A percentile compares a stretch with the other conserved stretches of the same genome.
Conservation (phyloP, 441 rosid species). For the Adansonia grandidieri region DNA sequence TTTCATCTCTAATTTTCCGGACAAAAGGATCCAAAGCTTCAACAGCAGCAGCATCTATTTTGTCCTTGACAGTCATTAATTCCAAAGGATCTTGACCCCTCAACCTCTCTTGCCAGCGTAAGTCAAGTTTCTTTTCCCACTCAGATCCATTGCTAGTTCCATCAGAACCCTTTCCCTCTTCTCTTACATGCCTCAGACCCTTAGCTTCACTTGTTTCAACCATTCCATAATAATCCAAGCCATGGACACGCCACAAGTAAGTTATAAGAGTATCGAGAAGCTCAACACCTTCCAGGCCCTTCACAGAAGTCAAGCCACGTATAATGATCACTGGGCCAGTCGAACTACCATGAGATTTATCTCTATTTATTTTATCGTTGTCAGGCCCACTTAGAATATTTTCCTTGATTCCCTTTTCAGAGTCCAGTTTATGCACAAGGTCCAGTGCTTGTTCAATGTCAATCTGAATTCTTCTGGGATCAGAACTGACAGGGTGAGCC, state of each 20-base stretch:
- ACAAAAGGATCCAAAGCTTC: constrained; percentile 90
- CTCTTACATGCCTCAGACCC: constrained; percentile 88
- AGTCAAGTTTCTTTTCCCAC: constrained; percentile 81
- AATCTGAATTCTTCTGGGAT: constrained; percentile 71
- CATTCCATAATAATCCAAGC: constrained; percentile 93
- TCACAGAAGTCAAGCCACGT: constrained; percentile 90
- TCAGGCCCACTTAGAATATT: constrained; percentile 79
- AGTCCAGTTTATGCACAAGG: constrained; percentile 81
- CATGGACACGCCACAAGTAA: constrained; percentile 96
- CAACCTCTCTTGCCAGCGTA: constrained; percentile 88
- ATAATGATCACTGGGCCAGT: constrained; percentile 87
- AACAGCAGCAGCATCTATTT: constrained; percentile 83
- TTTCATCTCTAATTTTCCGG: constrained; percentile 97
- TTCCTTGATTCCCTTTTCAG: constrained; percentile 78
- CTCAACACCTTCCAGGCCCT: constrained; percentile 96
- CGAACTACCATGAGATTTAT: constrained; percentile 74
- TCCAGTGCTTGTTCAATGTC: constrained; percentile 88
- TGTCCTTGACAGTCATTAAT: constrained; percentile 91
- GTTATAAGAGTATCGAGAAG: constrained; percentile 90
- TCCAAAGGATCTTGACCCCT: constrained; percentile 91
- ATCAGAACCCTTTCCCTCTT: constrained; percentile 77
- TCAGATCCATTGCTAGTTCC: constrained; percentile 54
- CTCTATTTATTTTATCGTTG: constrained; percentile 64
- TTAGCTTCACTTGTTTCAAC: constrained; percentile 82
- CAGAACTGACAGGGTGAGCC: constrained; percentile 81